Evolutionary conservation across 129 eudicot genomes (phyloP), one percentile per base, ranked within the genome.

Genomic region (Cynara cardunculus): DNA sequence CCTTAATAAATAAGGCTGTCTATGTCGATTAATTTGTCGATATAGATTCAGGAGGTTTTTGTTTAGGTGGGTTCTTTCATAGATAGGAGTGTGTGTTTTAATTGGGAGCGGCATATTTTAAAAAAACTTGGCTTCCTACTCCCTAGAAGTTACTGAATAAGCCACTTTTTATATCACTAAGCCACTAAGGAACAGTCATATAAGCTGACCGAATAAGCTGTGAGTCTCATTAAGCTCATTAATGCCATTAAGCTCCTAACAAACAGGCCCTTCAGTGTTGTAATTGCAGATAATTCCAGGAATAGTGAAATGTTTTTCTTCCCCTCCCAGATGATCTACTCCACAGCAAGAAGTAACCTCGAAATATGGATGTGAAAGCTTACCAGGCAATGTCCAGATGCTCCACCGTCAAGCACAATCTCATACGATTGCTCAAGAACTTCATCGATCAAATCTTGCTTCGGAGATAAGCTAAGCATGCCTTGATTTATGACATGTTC

Each of bases 391-490:
- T 37, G 78, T 32, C 96, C 97, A 26, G 86, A 92, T 70, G 81
- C 92, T 75, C 91, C 94, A 79, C 84, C 89, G 31, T 92, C 96
- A 81, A 92, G 92, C 44, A 80, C 80, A 73, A 94, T 86, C 72
- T 90, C 93, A 82, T 87, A 94, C 2, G 98, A 92, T 81, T 89
- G 91, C 74, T 85, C 87, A 64, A 92, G 96, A 65, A 85, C 91
- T 76, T 89, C 94, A 35, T 75, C 75, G 41, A 94, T 92, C 19
- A 86, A 34, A 72, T 73, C 84, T 78, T 94, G 98, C 86, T 94
- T 94, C 41, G 89, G 77, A 2, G 89, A 67, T 82, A 92, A 86
- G 89, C 93, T 94, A 9, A 22, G 18, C 76, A 75, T 72, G 30
- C 98, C 98, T 85, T 89, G 86, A 80, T 31, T 80, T 31, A 92